These are phyloP conservation scores for Neoascochyta sp. DNA, from an alignment of 2,329 filamentous ascomycete species.

Conservation along the genomic window DNA sequence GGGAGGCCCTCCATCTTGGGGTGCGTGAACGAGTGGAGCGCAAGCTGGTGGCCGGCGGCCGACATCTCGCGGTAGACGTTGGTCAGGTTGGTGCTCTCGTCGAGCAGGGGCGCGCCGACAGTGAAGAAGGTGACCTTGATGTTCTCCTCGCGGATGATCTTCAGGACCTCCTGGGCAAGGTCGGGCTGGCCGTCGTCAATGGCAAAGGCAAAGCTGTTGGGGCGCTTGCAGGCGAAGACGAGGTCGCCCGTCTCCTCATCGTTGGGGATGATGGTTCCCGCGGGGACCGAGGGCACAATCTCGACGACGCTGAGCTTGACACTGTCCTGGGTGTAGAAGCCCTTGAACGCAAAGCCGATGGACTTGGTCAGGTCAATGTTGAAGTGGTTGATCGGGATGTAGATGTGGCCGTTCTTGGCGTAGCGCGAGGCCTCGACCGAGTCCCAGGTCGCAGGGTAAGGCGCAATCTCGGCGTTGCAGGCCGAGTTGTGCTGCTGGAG, in stretches of 20 bases:
- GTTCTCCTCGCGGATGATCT: constrained; percentile 57
- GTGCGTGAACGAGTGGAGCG: constrained; percentile 65
- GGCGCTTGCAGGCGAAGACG: constrained; percentile 61
- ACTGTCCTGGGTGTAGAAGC: constrained; percentile 55
- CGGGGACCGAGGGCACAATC: constrained; percentile 55
- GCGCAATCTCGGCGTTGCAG: constrained; percentile 54
- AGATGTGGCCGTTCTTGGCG: constrained; percentile 54
- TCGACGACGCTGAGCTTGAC: constrained; percentile 58
- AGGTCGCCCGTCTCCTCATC: constrained; percentile 61
- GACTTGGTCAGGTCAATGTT: constrained; percentile 55
- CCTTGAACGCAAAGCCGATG: constrained; percentile 60
- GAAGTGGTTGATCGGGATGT: constrained; percentile 66
- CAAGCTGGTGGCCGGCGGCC: constrained; percentile 62
- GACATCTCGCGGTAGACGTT: constrained; percentile 63
- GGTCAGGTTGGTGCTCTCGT: constrained; percentile 58
- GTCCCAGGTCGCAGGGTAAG: constrained; percentile 66
- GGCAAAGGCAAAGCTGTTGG: constrained; percentile 68
- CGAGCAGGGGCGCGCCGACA: constrained; percentile 60
- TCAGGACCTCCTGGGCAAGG: constrained; percentile 58
- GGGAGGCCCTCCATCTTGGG: constrained; percentile 61
- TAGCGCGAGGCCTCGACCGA: constrained; percentile 63
- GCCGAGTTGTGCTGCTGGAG: constrained; percentile 63
- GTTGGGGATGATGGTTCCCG: constrained; percentile 50
- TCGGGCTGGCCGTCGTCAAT: constrained; percentile 65
- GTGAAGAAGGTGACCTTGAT: constrained; percentile 71